Evolutionary conservation across 2,329 filamentous ascomycete genomes (phyloP), one percentile per base, ranked within the genome.

Genomic region (Colletotrichum tropicale): DNA sequence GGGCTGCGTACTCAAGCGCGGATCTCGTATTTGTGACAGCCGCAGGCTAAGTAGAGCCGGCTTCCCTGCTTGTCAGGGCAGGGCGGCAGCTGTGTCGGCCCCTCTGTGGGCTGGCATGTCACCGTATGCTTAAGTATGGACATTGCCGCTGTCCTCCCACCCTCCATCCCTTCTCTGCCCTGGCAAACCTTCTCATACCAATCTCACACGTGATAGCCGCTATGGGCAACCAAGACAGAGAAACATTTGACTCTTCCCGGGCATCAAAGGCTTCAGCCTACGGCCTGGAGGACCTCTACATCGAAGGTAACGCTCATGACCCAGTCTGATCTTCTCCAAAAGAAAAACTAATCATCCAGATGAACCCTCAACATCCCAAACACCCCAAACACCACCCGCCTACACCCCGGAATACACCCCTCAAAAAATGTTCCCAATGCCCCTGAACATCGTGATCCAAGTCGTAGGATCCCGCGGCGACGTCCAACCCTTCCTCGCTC

Each of bases 401-500:
- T 74, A 74, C n/a, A 58, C 43, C 2, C 61, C 70, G 6, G 26
- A 34, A 61, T 61, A 61, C 58, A 70, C 66, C 0, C 66, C 71
- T 15, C 34, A 55, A n/a, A 52, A 28, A 2, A 52, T 38, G 60
- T 70, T 60, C 28, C 66, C 71, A n/a, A 74, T 74, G 66, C 66
- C 66, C 4, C 80, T 90, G 28, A 91, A 90, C 69, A 87, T 91
- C 56, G 88, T 90, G 6, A 89, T 91, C 69, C 89, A 91, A 70
- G 87, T 91, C 4, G 89, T 91, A 2, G 88, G 88, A 24, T 85
- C 83, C 15, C 84, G 88, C 36, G 89, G 89, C n/a, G 89, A 91
- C 79, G 88, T 91, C 2, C 90, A 91, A 71, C 89, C 89, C 1
- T 91, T 91, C 70, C 80, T 91, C 66, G 88, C 89, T 0, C 80